phyloP scores from a whole-genome alignment of 2,329 filamentous ascomycete species.

The Scedosporium minutisporum region DNA sequence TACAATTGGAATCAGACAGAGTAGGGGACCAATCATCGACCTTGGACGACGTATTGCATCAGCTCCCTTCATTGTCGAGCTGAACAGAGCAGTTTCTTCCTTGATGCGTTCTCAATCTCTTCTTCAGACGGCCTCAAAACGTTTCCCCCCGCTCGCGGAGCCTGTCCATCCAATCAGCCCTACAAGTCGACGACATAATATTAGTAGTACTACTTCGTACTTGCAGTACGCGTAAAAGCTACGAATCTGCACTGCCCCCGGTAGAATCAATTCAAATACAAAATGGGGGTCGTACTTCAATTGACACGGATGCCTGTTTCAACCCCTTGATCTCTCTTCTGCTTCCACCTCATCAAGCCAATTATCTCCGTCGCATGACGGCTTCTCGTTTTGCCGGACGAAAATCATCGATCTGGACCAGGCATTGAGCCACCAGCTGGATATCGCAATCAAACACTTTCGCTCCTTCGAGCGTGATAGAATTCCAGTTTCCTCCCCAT shows the following conservation, averaged over 20 bases:
- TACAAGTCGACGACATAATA: background rate
- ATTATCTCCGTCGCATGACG: constrained; percentile 8
- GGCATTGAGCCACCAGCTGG: constrained; percentile 5
- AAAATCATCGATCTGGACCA: constrained; percentile 6
- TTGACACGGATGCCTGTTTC: background rate
- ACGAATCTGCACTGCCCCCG: background rate
- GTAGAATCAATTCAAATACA: background rate
- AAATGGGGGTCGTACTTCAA: background rate
- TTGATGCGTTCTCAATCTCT: background rate
- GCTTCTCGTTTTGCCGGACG: constrained; percentile 8
- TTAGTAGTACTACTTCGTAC: too few relatives aligned
- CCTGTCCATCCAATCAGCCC: background rate
- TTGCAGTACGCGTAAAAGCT: too few relatives aligned
- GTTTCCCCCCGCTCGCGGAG: background rate
- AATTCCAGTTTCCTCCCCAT: constrained; percentile 1
- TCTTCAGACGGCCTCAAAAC: background rate
- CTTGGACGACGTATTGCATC: too few relatives aligned
- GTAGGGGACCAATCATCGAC: too few relatives aligned
- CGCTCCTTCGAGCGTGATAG: background rate
- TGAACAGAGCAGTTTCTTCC: too few relatives aligned
- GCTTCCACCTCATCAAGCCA: background rate
- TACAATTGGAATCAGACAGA: too few relatives aligned
- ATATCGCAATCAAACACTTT: background rate
- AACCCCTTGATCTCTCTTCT: background rate
- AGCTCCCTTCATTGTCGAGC: too few relatives aligned